These are phyloP conservation scores for Lecanicillium sp. DNA, from an alignment of 2,329 filamentous ascomycete species.

Conservation along the genomic window DNA sequence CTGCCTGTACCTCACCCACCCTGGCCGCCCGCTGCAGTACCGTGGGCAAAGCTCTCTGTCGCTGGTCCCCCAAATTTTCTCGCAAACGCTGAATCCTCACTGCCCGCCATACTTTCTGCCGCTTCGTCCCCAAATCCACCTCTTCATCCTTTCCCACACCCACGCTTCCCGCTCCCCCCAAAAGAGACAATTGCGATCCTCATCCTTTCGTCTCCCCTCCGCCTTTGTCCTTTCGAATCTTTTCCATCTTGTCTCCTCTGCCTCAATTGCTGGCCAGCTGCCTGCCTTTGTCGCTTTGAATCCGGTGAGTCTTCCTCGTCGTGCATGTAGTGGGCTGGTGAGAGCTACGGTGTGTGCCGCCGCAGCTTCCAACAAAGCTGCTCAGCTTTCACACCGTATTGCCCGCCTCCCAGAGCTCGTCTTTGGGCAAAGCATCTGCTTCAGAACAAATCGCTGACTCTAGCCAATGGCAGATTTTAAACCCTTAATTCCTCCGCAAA, in stretches of 20 bases:
- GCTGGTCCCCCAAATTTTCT: too few relatives aligned
- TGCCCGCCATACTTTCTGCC: not conserved
- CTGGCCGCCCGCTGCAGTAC: too few relatives aligned
- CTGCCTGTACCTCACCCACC: too few relatives aligned
- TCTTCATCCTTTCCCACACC: too few relatives aligned
- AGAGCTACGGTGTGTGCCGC: too few relatives aligned
- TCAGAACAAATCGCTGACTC: slow-evolving; percentile 6
- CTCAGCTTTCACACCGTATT: not conserved
- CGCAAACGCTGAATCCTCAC: not conserved
- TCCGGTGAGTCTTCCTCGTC: too few relatives aligned
- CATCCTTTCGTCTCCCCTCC: not conserved
- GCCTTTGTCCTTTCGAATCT: not conserved
- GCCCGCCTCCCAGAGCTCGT: not conserved
- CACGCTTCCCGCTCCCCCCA: too few relatives aligned
- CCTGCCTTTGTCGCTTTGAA: too few relatives aligned
- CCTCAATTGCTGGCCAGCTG: too few relatives aligned
- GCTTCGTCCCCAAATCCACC: not conserved
- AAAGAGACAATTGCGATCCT: not conserved
- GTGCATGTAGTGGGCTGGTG: too few relatives aligned
- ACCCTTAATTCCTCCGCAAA: not conserved
- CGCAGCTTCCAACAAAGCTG: too few relatives aligned
- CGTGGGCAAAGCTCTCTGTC: too few relatives aligned
- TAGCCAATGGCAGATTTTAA: slow-evolving; percentile 1
- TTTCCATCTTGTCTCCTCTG: not conserved
- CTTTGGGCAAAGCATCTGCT: not conserved